These are phyloP conservation scores for Castanospermum australe DNA, from an alignment of 306 rosid species.

Conservation along the genomic window DNA sequence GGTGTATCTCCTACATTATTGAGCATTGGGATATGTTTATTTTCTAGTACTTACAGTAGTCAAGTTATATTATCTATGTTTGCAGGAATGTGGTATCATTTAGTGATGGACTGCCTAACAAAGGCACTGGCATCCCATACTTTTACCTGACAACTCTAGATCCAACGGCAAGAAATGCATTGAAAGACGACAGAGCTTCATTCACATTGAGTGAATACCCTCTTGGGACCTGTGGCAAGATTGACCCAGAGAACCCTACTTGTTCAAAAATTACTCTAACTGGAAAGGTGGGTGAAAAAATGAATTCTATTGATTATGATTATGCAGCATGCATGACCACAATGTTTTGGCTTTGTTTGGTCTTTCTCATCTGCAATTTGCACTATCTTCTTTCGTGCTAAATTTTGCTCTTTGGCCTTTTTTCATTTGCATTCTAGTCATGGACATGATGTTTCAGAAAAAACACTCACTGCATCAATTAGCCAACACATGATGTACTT, in stretches of 20 bases:
- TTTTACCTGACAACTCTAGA: constrained; percentile 90
- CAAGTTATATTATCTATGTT: not conserved
- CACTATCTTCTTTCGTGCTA: not conserved
- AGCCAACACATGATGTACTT: not conserved
- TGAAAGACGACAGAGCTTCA: constrained; percentile 70
- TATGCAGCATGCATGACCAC: not conserved
- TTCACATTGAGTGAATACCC: constrained; percentile 81
- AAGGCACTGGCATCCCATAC: constrained; percentile 79
- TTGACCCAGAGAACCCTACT: constrained; percentile 84
- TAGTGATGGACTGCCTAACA: constrained; percentile 74
- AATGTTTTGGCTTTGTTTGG: not conserved
- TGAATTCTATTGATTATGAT: not conserved
- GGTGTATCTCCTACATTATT: not conserved
- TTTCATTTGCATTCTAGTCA: not conserved
- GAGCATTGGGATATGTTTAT: not conserved
- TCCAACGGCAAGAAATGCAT: constrained; percentile 76
- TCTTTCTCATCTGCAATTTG: not conserved
- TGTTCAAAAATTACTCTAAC: constrained; percentile 83
- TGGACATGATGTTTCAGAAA: not conserved
- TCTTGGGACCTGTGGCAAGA: constrained; percentile 80
- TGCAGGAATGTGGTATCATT: constrained; percentile 87
- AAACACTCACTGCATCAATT: not conserved
- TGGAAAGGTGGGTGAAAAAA: constrained; percentile 65
- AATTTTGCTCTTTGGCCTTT: not conserved
- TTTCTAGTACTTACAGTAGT: not conserved